Conservation (phyloP, 148 eudicot species). For the Linanthus parryae region DNA sequence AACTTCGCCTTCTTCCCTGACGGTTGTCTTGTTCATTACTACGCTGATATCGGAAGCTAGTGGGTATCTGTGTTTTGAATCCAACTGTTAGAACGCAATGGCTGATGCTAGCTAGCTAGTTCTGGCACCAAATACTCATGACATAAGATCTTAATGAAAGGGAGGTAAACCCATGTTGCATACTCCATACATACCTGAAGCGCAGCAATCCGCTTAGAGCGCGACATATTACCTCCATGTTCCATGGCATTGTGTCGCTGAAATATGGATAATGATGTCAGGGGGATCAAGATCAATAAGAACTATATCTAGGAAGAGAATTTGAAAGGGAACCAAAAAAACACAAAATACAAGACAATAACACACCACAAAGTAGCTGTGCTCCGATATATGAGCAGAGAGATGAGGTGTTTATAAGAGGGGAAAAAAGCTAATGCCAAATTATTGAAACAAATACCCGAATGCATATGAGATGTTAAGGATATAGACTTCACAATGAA, state of each 20-base stretch:
- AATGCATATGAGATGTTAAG: neutral
- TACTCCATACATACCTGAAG: slow-evolving; percentile 56
- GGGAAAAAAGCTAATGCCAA: no score
- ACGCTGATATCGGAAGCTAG: slow-evolving; percentile 77
- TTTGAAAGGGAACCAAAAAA: neutral
- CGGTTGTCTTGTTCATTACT: slow-evolving; percentile 56
- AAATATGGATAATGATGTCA: slow-evolving; percentile 11
- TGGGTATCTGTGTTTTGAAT: slow-evolving; percentile 55
- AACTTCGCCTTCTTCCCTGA: slow-evolving; percentile 74
- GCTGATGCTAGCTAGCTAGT: no score
- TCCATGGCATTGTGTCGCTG: slow-evolving; percentile 92
- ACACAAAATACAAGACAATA: neutral
- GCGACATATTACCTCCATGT: slow-evolving; percentile 98
- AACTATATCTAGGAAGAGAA: neutral
- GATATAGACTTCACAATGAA: neutral
- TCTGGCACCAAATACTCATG: no score
- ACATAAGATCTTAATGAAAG: no score
- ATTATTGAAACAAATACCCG: no score
- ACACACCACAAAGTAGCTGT: neutral
- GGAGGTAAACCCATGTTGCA: no score
- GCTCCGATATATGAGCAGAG: no score
- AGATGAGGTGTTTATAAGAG: no score
- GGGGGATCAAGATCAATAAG: neutral
- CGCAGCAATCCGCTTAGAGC: slow-evolving; percentile 84
- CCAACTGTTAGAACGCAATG: no score